Conservation (phyloP, 306 rosid genomes). For the Rosa persica region DNA sequence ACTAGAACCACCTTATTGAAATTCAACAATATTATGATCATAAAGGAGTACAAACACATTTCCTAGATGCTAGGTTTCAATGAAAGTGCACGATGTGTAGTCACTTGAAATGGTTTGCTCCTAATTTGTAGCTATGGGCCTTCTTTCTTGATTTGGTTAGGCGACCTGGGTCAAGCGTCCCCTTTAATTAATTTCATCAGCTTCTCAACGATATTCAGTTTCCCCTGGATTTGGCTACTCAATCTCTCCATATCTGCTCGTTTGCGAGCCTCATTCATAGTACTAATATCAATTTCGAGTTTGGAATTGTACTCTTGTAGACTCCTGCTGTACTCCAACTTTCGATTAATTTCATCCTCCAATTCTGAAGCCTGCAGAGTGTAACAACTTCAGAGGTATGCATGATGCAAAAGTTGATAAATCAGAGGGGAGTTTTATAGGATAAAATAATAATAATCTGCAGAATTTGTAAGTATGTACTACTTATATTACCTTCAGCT, state of each 20-base stretch:
- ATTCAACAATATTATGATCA: too few species aligned
- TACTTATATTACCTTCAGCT: slow-evolving; percentile 49
- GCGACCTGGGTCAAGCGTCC: background rate
- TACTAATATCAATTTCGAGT: slow-evolving; percentile 67
- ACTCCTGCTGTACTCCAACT: slow-evolving; percentile 71
- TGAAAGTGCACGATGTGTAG: background rate
- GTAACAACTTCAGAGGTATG: background rate
- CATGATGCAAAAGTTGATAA: background rate
- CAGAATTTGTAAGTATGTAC: too few species aligned
- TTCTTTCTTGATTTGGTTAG: background rate
- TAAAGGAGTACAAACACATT: background rate
- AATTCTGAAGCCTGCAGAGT: slow-evolving; percentile 56
- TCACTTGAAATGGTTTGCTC: background rate
- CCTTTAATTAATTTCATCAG: background rate
- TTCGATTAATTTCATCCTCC: slow-evolving; percentile 68
- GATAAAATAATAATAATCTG: background rate
- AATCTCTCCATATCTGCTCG: slow-evolving; percentile 69
- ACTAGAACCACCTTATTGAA: too few species aligned
- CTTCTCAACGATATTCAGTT: background rate
- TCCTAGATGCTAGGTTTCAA: background rate
- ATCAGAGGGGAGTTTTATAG: background rate
- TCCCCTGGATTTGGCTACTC: slow-evolving; percentile 19
- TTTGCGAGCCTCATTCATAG: slow-evolving; percentile 56
- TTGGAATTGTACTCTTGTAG: slow-evolving; percentile 67
- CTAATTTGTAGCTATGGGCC: too few species aligned